Percentiles rank a stretch among this genome's conserved stretches.
phyloP scores from a whole-genome alignment of 2,329 filamentous ascomycete species.

The Zalaria sp. region DNA sequence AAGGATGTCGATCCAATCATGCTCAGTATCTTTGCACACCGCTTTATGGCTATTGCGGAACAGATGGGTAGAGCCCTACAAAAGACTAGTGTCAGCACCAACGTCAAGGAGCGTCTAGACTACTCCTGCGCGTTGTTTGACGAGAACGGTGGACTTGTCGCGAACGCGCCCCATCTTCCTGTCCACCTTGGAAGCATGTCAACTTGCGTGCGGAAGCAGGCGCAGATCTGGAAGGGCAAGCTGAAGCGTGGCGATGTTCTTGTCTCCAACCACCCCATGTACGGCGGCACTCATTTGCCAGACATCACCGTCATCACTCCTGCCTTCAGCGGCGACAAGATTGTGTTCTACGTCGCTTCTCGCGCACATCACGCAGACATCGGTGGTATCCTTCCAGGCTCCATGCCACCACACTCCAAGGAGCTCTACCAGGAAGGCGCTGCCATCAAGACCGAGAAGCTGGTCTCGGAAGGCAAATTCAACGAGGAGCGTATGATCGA shows the following conservation, averaged over 20 bases:
- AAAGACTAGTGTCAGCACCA: slow-evolving; percentile 67
- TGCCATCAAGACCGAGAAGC: slow-evolving; percentile 44
- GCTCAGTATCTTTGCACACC: slow-evolving; percentile 65
- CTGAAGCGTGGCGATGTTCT: slow-evolving; percentile 68
- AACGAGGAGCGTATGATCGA: slow-evolving; percentile 64
- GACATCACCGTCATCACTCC: slow-evolving; percentile 74
- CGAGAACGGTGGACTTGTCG: slow-evolving; percentile 59
- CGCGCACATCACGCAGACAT: slow-evolving; percentile 76
- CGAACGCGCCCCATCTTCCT: slow-evolving; percentile 65
- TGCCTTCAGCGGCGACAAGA: slow-evolving; percentile 60
- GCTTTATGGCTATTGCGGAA: slow-evolving; percentile 77
- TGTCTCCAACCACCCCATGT: slow-evolving; percentile 74
- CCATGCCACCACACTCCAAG: slow-evolving; percentile 65
- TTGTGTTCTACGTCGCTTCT: slow-evolving; percentile 71
- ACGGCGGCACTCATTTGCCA: slow-evolving; percentile 69
- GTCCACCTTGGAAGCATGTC: slow-evolving; percentile 76
- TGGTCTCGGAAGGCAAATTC: slow-evolving; percentile 65
- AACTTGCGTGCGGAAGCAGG: slow-evolving; percentile 67
- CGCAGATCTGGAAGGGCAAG: slow-evolving; percentile 66
- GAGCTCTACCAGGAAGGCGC: slow-evolving; percentile 44
- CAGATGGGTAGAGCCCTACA: slow-evolving; percentile 70
- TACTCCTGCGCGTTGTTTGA: slow-evolving; percentile 77
- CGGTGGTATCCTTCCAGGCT: slow-evolving; percentile 67
- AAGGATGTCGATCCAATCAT: slow-evolving; percentile 60
- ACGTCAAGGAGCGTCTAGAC: slow-evolving; percentile 70